Base-by-base conservation (phyloP, 768 basidiomycete species). In the Mycena rebaudengoi region DNA sequence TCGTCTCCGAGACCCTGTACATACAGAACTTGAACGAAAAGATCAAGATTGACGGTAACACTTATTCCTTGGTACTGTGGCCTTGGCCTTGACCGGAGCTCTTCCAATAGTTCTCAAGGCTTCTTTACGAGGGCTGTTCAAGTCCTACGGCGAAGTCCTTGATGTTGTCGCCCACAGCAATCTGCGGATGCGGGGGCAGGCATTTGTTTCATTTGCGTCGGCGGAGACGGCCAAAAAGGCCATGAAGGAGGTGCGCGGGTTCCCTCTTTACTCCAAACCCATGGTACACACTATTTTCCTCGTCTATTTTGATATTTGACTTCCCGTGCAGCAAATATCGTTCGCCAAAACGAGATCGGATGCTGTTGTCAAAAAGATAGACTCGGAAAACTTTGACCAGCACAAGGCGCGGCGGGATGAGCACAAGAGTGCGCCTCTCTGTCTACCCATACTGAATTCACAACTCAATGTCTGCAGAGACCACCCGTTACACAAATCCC, bases 1-100 rank as follows among this genome's bases (percentile, higher is more conserved):
- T 79, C 66, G 80, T 82, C 52, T 89, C 91, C 52, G 96, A 98
- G 77, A 98, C 96, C 5, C 83, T 98, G 25, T 98, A 98, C 74
- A 91, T 98, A 72, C 95, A 97, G 80, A 98, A 98, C 78, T 78
- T 98, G 69, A 98, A 98, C 74, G 96, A 98, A 81, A 95, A 92
- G 81, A 91, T 96, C 65, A 94, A 94, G 76, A 82, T 93, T 35
- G 88, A 89, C 57, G 89, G 91, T 90, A 45, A 41, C 70, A 68
- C 60, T 72, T 49, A 13, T 28, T 37, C 48, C 13, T 40, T 62
- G n/a, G n/a, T n/a, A n/a, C n/a, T n/a, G n/a, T 55, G 62, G 41
- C 12, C 59, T 12, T 13, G 26, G 55, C 63, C 2, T 45, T 32
- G 45, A 40, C 55, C 39, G 23, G 64, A 41, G 25, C 37, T 50